A percentile compares a stretch with the other conserved stretches of the same genome.
Evolutionary conservation across 1,284 basidiomycete genomes (phyloP).

Genomic region (Melampsora americana): DNA sequence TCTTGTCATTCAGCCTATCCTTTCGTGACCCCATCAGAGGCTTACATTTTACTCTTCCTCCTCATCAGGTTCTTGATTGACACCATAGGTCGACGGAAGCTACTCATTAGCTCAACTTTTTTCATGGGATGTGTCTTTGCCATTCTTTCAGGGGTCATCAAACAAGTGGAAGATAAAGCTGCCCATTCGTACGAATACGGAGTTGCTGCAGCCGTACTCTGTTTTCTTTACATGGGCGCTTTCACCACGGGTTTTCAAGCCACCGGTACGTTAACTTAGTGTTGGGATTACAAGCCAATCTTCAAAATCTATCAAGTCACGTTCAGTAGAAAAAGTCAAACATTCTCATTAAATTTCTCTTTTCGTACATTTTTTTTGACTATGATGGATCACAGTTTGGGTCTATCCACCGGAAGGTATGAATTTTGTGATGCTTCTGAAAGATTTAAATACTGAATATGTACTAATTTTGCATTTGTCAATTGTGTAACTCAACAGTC

Average conservation of each 20-base stretch:
- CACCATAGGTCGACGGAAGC: conserved; percentile 50
- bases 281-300: not conserved
- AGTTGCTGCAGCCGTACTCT: conserved; percentile 49
- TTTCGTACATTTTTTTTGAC: not conserved
- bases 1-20: not conserved
- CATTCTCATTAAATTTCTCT: not conserved
- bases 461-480: too few relatives aligned
- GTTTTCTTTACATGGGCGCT: conserved; percentile 52
- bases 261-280: conserved; percentile 34
- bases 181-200: conserved; percentile 46
- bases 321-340: not conserved
- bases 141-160: conserved; percentile 50
- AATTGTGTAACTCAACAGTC: conserved; percentile 42
- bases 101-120: conserved; percentile 51
- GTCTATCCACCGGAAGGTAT: conserved; percentile 51
- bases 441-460: not conserved
- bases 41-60: conserved; percentile 43
- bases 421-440: not conserved
- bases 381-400: conserved; percentile 47
- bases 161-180: conserved; percentile 48
- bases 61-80: conserved; percentile 54
- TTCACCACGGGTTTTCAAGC: conserved; percentile 54
- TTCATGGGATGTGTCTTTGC: conserved; percentile 52
- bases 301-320: not conserved
- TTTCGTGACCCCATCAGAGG: too few relatives aligned